Conservation (phyloP, 2,329 filamentous ascomycete genomes). For the Drechslerella stenobrocha region DNA sequence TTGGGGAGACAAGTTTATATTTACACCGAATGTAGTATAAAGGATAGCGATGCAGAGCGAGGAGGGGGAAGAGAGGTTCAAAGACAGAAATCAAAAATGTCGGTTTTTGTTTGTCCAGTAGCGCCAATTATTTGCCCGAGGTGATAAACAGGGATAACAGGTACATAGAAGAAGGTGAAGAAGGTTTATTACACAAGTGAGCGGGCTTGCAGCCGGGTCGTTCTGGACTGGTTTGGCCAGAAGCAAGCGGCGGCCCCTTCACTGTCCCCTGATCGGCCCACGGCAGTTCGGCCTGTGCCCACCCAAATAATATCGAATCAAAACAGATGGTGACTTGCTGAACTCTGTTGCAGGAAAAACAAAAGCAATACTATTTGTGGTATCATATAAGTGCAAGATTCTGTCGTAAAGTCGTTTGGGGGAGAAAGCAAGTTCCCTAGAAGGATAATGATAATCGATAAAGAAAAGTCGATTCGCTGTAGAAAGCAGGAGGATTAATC, state of each 20-base stretch:
- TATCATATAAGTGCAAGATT: slow-evolving; percentile 46
- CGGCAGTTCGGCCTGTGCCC: too few relatives aligned
- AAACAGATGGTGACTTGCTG: slow-evolving; percentile 17
- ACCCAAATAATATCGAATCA: slow-evolving; percentile 10
- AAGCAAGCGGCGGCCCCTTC: too few relatives aligned
- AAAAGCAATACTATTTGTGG: slow-evolving; percentile 41
- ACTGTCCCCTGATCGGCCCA: too few relatives aligned
- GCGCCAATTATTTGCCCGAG: slow-evolving; percentile 47
- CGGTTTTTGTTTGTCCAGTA: slow-evolving; percentile 29
- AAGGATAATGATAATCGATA: neutral
- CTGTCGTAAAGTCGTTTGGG: slow-evolving; percentile 45
- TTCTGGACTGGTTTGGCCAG: too few relatives aligned
- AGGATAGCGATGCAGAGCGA: neutral
- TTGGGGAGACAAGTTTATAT: too few relatives aligned
- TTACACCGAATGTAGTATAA: too few relatives aligned
- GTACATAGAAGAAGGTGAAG: slow-evolving; percentile 9
- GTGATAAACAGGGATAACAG: slow-evolving; percentile 21
- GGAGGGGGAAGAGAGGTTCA: too few relatives aligned
- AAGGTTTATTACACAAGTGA: neutral
- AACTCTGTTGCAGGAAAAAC: slow-evolving; percentile 18
- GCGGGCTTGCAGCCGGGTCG: too few relatives aligned
- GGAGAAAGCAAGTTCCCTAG: slow-evolving; percentile 30
- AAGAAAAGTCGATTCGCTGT: slow-evolving; percentile 25
- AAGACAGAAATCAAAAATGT: slow-evolving; percentile 12
- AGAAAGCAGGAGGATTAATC: slow-evolving; percentile 8